These are phyloP conservation scores for Eimeria acervulina DNA, from an alignment of 169 alveolate genomes.

Conservation along the genomic window DNA sequence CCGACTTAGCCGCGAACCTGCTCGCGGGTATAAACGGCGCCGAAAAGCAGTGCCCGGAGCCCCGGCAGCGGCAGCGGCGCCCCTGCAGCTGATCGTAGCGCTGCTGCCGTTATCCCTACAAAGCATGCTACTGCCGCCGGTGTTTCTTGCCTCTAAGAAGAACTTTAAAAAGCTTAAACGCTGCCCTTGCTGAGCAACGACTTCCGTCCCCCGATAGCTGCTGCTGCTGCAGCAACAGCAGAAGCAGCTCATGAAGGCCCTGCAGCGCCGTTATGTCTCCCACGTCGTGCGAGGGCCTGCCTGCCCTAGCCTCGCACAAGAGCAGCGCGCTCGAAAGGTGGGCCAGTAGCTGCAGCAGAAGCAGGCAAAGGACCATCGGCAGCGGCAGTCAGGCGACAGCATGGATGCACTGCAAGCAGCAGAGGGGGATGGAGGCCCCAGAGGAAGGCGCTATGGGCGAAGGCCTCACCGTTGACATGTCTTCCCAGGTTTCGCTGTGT, in stretches of 20 bases:
- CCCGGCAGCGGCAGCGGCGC: background rate
- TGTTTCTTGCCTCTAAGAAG: slow-evolving; percentile 48
- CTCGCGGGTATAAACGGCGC: background rate
- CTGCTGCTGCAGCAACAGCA: slow-evolving; percentile 65
- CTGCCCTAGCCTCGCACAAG: slow-evolving; percentile 56
- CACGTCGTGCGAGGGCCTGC: background rate
- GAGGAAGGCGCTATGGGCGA: background rate
- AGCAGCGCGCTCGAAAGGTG: slow-evolving; percentile 43
- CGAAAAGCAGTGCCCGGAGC: background rate
- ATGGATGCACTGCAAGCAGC: background rate
- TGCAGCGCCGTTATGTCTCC: slow-evolving; percentile 40
- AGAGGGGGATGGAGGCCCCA: background rate
- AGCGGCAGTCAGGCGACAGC: background rate
- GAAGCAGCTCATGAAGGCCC: slow-evolving; percentile 31
- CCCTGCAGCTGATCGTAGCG: background rate
- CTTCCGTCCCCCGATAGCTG: slow-evolving; percentile 7
- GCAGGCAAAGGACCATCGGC: slow-evolving; percentile 6
- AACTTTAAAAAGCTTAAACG: slow-evolving; percentile 26
- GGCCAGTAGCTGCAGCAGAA: slow-evolving; percentile 53
- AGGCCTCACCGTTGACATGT: slow-evolving; percentile 47
- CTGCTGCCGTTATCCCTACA: background rate
- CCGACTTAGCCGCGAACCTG: background rate
- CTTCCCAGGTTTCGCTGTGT: slow-evolving; percentile 38
- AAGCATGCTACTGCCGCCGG: background rate
- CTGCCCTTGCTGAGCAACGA: background rate